These are phyloP conservation scores for Neofusicoccum kwambonambiense DNA, from an alignment of 2,329 filamentous ascomycete genomes.

Conservation along the genomic window DNA sequence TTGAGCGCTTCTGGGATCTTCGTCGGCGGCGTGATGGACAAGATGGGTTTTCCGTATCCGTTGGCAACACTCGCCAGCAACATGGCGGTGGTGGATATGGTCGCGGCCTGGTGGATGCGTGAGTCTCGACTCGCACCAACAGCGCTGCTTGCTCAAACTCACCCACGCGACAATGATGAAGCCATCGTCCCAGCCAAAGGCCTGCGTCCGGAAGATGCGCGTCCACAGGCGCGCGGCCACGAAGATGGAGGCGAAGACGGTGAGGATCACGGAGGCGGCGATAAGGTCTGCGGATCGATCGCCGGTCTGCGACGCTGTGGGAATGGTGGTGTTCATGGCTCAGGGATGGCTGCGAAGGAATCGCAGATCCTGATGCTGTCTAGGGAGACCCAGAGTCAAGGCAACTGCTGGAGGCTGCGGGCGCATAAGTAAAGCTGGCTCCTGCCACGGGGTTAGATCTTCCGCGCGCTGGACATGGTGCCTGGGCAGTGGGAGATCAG, in stretches of 20 bases:
- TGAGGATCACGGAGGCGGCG: not conserved
- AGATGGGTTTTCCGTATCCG: not conserved
- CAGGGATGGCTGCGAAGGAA: not conserved
- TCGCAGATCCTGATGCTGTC: not conserved
- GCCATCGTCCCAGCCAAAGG: conserved; percentile 10
- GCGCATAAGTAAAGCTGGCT: conserved; percentile 8
- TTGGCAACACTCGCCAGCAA: not conserved
- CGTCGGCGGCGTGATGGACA: not conserved
- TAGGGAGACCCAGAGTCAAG: not conserved
- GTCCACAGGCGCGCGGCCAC: not conserved
- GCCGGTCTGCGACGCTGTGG: not conserved
- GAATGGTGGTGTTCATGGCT: not conserved
- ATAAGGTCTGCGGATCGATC: not conserved
- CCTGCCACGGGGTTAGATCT: not conserved
- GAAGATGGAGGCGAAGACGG: conserved; percentile 1
- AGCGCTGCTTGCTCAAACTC: not conserved
- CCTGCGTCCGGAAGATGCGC: not conserved
- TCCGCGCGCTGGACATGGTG: not conserved
- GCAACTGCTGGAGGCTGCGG: not conserved
- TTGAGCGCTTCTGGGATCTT: not conserved
- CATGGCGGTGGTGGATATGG: not conserved
- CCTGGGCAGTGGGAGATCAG: not conserved
- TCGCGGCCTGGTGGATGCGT: not conserved
- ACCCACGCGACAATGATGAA: conserved; percentile 6
- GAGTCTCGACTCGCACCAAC: not conserved